Evolutionary conservation across 305 asterid species (phyloP).

Genomic region (Fraxinus paxiana): DNA sequence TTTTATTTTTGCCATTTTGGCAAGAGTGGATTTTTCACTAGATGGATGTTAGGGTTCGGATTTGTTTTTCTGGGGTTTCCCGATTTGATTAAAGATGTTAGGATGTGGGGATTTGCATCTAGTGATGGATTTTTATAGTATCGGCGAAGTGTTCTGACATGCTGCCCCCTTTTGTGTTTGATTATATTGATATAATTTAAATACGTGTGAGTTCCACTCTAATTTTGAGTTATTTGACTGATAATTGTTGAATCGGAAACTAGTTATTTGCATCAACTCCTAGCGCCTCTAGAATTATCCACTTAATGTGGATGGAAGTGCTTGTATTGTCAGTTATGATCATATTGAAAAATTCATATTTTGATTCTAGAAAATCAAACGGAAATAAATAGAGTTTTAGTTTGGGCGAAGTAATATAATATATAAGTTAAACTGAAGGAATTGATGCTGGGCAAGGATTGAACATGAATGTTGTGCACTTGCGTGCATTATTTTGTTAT

Average conservation of each 20-base stretch:
- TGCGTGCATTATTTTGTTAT: slow-evolving; percentile 11
- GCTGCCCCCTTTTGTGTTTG: slow-evolving; percentile 21
- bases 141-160: neutral
- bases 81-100: slow-evolving; percentile 14
- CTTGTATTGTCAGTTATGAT: neutral
- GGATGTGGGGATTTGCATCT: slow-evolving; percentile 1
- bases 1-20: neutral
- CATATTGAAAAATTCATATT: neutral
- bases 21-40: slow-evolving; percentile 9
- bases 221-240: slow-evolving; percentile 9
- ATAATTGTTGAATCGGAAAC: neutral
- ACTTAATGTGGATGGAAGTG: slow-evolving; percentile 8
- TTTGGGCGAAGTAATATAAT: neutral
- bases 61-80: neutral
- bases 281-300: slow-evolving; percentile 10
- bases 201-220: slow-evolving; percentile 25
- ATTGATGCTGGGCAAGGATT: neutral
- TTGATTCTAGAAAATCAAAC: neutral
- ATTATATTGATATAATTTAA: slow-evolving; percentile 7
- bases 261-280: neutral
- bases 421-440: neutral
- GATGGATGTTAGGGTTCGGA: slow-evolving; percentile 30
- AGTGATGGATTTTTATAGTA: neutral
- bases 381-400: neutral
- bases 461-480: slow-evolving; percentile 8